Evolutionary conservation across 75 land plant genomes (phyloP).

Genomic region (Cupressus sempervirens): DNA sequence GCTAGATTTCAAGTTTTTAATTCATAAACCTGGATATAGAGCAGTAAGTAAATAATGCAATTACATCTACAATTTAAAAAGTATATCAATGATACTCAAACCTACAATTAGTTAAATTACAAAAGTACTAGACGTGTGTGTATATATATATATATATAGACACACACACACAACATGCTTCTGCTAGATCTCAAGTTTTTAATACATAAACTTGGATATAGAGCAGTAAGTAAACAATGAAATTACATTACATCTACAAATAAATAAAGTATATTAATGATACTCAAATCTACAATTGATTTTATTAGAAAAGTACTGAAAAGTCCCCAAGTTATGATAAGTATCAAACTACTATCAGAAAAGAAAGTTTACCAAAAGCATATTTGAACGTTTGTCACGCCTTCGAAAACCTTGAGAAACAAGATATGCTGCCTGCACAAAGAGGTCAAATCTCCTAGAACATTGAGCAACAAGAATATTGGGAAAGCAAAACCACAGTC

Average conservation of each 20-base stretch:
- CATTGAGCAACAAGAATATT: not conserved
- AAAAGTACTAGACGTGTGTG: not conserved
- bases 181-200: not conserved
- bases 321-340: not conserved
- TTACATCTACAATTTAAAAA: not conserved
- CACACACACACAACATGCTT: not conserved
- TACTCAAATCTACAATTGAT: not conserved
- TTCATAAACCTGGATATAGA: not conserved
- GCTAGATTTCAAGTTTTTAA: not conserved
- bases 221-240: not conserved
- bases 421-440: constrained; percentile 74
- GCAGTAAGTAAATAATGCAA: not conserved
- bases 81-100: not conserved
- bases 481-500: not conserved
- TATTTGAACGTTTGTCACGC: constrained; percentile 64
- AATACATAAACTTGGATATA: not conserved
- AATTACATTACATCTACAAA: not conserved
- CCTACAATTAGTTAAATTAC: not conserved
- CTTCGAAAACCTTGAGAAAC: constrained; percentile 53
- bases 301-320: not conserved
- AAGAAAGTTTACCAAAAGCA: constrained; percentile 59
- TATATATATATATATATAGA: no score
- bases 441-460: not conserved
- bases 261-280: not conserved
- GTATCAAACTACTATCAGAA: not conserved